phyloP scores from a whole-genome alignment of 148 eudicot genomes.

The Oxyria digyna region DNA sequence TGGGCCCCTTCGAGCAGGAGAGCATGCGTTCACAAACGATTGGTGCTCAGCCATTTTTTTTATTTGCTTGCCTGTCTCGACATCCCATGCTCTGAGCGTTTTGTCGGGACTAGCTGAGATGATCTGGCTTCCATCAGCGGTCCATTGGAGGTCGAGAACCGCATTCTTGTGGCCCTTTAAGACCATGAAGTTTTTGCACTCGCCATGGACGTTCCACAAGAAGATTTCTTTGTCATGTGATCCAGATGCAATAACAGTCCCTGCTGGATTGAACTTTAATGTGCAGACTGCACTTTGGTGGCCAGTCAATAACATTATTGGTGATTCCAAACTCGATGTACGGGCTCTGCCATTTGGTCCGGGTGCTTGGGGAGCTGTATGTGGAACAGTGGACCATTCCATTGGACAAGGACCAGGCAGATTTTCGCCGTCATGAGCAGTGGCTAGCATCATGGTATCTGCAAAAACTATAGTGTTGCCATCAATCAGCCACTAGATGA shows the following conservation, averaged over 20 bases:
- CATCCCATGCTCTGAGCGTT: slow-evolving; percentile 92
- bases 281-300: slow-evolving; percentile 89
- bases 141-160: slow-evolving; percentile 89
- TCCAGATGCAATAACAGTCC: slow-evolving; percentile 79
- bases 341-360: slow-evolving; percentile 78
- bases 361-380: slow-evolving; percentile 27
- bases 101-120: slow-evolving; percentile 92
- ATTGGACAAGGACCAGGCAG: slow-evolving; percentile 71
- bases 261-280: slow-evolving; percentile 89
- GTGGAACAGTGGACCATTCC: slow-evolving; percentile 45
- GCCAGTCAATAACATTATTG: slow-evolving; percentile 80
- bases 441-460: slow-evolving; percentile 44
- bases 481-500: no score
- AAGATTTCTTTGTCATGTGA: slow-evolving; percentile 91
- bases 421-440: slow-evolving; percentile 37
- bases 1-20: slow-evolving; percentile 86
- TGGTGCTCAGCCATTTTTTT: slow-evolving; percentile 92
- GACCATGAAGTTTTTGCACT: slow-evolving; percentile 52
- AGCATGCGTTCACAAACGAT: slow-evolving; percentile 80
- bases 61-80: slow-evolving; percentile 83
- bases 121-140: slow-evolving; percentile 75
- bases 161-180: slow-evolving; percentile 96
- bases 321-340: slow-evolving; percentile 83
- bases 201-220: slow-evolving; percentile 41
- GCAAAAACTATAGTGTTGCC: no score